Percentiles rank a stretch among this genome's conserved stretches.
Conservation (phyloP, 805 yeast species). For the Ascoidea asiatica region DNA sequence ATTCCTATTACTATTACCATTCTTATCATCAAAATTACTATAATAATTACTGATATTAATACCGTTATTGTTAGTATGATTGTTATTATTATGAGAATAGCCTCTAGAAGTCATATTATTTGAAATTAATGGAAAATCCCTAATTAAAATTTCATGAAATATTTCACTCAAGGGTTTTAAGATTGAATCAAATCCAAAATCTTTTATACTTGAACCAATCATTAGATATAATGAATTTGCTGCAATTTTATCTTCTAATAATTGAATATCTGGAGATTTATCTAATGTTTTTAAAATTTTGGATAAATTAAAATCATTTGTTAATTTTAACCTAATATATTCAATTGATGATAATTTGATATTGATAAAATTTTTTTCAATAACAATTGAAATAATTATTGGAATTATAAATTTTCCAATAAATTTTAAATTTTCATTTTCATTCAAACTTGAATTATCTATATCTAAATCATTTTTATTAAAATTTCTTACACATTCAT, state of each 20-base stretch:
- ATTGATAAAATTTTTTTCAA: background rate
- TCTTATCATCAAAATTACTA: background rate
- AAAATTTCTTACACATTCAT: no score
- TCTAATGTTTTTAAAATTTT: constrained; percentile 16
- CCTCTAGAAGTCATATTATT: constrained; percentile 19
- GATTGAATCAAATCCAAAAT: constrained; percentile 68
- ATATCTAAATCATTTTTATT: no score
- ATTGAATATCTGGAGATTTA: constrained; percentile 5
- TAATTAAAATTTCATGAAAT: constrained; percentile 42
- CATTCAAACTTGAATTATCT: background rate
- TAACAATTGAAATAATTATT: background rate
- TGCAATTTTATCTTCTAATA: constrained; percentile 35
- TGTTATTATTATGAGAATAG: constrained; percentile 13
- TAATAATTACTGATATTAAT: constrained; percentile 10
- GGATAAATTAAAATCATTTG: constrained; percentile 22
- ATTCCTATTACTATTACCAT: background rate
- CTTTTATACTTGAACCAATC: constrained; percentile 60
- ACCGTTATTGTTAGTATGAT: constrained; percentile 1
- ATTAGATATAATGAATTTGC: constrained; percentile 41
- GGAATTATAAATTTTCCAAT: background rate
- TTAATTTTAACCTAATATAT: constrained; percentile 33
- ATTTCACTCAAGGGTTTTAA: constrained; percentile 55
- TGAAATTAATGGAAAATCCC: constrained; percentile 55
- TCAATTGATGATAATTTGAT: constrained; percentile 29
- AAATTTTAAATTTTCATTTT: background rate